A percentile compares a stretch with the other conserved stretches of the same genome.
phyloP scores from a whole-genome alignment of 2,329 filamentous ascomycete genomes.

The Cadophora gregata region DNA sequence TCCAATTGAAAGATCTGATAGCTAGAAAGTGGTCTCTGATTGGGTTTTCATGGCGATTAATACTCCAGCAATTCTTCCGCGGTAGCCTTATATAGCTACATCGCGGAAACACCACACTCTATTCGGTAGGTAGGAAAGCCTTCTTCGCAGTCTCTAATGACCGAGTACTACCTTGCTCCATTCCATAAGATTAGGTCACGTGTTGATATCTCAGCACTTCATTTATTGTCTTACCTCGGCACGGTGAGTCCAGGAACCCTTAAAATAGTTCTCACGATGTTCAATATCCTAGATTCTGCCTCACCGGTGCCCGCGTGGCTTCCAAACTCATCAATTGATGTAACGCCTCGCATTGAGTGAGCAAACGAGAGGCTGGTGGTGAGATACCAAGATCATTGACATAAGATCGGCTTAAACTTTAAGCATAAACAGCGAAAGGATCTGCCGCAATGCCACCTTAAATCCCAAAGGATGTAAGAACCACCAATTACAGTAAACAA shows the following conservation, averaged over 20 bases:
- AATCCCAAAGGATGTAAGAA: neutral
- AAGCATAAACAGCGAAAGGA: conserved; percentile 2
- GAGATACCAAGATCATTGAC: neutral
- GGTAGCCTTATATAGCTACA: too few species aligned
- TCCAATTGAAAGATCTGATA: too few species aligned
- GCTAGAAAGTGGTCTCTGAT: too few species aligned
- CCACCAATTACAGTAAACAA: neutral
- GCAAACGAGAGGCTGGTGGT: neutral
- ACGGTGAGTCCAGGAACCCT: neutral
- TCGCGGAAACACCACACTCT: too few species aligned
- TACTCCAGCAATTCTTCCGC: too few species aligned
- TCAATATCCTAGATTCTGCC: neutral
- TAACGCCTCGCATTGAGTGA: neutral
- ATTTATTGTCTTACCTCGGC: too few species aligned
- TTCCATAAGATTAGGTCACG: too few species aligned
- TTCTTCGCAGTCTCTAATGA: too few species aligned
- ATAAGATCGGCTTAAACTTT: conserved; percentile 1
- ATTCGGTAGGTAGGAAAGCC: too few species aligned
- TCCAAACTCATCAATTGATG: neutral
- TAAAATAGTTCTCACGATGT: neutral
- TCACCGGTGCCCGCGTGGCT: neutral
- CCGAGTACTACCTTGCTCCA: too few species aligned
- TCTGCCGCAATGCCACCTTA: neutral
- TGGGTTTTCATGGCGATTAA: too few species aligned
- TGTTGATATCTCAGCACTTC: too few species aligned